phyloP scores from a whole-genome alignment of 345 rosid species.

The Anacardium occidentale region DNA sequence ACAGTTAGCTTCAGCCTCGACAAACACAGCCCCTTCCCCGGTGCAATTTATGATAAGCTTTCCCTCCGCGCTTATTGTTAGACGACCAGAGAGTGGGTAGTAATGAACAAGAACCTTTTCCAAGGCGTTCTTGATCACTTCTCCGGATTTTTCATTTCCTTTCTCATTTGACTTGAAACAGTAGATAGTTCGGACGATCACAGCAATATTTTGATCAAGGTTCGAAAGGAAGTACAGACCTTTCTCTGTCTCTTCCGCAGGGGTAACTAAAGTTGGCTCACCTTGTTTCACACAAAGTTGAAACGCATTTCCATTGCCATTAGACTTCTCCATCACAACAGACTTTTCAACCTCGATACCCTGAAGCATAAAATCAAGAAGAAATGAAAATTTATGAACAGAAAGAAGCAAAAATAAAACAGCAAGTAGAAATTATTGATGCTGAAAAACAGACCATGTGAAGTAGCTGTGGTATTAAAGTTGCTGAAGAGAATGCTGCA shows the following conservation, averaged over 20 bases:
- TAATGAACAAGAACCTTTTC: slow-evolving; percentile 73
- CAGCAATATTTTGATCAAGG: slow-evolving; percentile 88
- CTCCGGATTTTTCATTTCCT: slow-evolving; percentile 57
- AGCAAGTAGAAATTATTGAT: slow-evolving; percentile 1
- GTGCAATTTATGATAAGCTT: slow-evolving; percentile 75
- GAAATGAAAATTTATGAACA: slow-evolving; percentile 3
- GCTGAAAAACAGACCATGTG: slow-evolving; percentile 16
- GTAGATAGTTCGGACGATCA: slow-evolving; percentile 70
- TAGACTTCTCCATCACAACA: slow-evolving; percentile 47
- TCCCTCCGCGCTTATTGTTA: slow-evolving; percentile 71
- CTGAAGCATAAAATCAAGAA: slow-evolving; percentile 28
- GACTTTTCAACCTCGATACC: slow-evolving; percentile 46
- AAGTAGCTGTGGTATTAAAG: slow-evolving; percentile 2
- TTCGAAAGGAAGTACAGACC: slow-evolving; percentile 86
- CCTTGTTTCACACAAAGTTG: slow-evolving; percentile 55
- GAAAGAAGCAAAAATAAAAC: not conserved
- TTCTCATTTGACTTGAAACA: slow-evolving; percentile 67
- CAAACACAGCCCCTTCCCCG: slow-evolving; percentile 81
- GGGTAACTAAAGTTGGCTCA: slow-evolving; percentile 56
- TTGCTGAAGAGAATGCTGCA: not conserved
- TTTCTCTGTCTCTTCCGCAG: slow-evolving; percentile 66
- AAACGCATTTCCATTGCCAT: slow-evolving; percentile 35
- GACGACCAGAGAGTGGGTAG: slow-evolving; percentile 84
- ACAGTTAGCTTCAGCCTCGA: slow-evolving; percentile 81
- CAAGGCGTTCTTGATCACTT: slow-evolving; percentile 69